Percentiles rank a stretch among this genome's conserved stretches.
phyloP scores from a whole-genome alignment of 2,329 filamentous ascomycete species.

The Clonostachys sp. region DNA sequence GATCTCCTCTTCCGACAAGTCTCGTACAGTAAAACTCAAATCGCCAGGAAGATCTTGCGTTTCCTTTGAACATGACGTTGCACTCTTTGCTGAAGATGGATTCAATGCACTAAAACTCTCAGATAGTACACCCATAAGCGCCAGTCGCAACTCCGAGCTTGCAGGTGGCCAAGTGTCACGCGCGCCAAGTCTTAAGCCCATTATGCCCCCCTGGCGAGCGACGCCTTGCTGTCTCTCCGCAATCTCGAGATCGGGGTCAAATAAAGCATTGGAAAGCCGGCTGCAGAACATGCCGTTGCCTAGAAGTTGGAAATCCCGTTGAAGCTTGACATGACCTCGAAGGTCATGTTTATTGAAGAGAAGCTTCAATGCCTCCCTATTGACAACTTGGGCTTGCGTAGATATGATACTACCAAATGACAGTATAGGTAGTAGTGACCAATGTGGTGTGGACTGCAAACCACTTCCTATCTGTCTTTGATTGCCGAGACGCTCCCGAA shows the following conservation, averaged over 20 bases:
- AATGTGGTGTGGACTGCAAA: slow-evolving; percentile 40
- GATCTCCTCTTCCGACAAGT: slow-evolving; percentile 74
- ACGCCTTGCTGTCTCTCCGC: slow-evolving; percentile 70
- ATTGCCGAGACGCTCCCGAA: slow-evolving; percentile 32
- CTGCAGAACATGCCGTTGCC: slow-evolving; percentile 81
- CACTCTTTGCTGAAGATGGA: slow-evolving; percentile 9
- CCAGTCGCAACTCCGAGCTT: slow-evolving; percentile 86
- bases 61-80: slow-evolving; percentile 19
- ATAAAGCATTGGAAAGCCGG: slow-evolving; percentile 75
- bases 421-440: slow-evolving; percentile 59
- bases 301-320: slow-evolving; percentile 77
- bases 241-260: slow-evolving; percentile 76
- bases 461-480: slow-evolving; percentile 9
- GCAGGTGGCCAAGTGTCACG: slow-evolving; percentile 88
- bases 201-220: slow-evolving; percentile 63
- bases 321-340: slow-evolving; percentile 66
- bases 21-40: slow-evolving; percentile 79
- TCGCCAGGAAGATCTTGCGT: slow-evolving; percentile 56
- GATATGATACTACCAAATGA: slow-evolving; percentile 73
- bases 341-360: slow-evolving; percentile 74
- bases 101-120: slow-evolving; percentile 58
- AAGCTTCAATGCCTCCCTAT: slow-evolving; percentile 67
- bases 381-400: slow-evolving; percentile 72
- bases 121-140: slow-evolving; percentile 77
- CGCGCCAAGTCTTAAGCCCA: slow-evolving; percentile 79